Percentiles rank a stretch among this genome's conserved stretches.
Conservation (phyloP, 2,329 filamentous ascomycete genomes). For the Fusarium heterosporum region DNA sequence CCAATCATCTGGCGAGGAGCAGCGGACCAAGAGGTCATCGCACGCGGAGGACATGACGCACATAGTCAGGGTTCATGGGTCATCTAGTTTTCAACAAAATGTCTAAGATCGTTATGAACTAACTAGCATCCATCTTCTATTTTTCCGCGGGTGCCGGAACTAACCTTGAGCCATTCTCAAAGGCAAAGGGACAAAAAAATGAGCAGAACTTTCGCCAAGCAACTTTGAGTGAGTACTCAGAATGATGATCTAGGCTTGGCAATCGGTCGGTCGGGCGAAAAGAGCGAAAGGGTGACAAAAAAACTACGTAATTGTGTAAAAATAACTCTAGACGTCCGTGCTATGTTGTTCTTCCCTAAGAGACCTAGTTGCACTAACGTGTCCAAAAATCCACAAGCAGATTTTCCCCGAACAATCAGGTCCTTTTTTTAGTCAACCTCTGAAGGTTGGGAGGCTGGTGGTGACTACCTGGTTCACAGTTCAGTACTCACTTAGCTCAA, state of each 20-base stretch:
- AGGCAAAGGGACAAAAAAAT: conserved; percentile 15
- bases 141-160: conserved; percentile 18
- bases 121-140: conserved; percentile 29
- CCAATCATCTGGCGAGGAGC: conserved; percentile 10
- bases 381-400: conserved; percentile 8
- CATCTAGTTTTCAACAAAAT: not conserved
- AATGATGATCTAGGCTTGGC: conserved; percentile 17
- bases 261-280: conserved; percentile 3
- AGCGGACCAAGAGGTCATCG: conserved; percentile 29
- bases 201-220: conserved; percentile 17
- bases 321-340: conserved; percentile 49
- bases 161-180: conserved; percentile 11
- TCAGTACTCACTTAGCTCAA: conserved; percentile 26
- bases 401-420: not conserved
- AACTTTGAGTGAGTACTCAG: conserved; percentile 1
- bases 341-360: conserved; percentile 16
- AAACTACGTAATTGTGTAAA: conserved; percentile 46
- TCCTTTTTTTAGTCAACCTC: conserved; percentile 14
- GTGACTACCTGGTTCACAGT: conserved; percentile 13
- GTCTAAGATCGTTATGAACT: conserved; percentile 28
- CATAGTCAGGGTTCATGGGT: conserved; percentile 34
- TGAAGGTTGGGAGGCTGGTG: not conserved
- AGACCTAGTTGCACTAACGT: not conserved
- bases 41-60: conserved; percentile 35
- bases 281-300: conserved; percentile 42